Evolutionary conservation across 257 asterid species (phyloP).

Genomic region (Knoxia roxburghii): DNA sequence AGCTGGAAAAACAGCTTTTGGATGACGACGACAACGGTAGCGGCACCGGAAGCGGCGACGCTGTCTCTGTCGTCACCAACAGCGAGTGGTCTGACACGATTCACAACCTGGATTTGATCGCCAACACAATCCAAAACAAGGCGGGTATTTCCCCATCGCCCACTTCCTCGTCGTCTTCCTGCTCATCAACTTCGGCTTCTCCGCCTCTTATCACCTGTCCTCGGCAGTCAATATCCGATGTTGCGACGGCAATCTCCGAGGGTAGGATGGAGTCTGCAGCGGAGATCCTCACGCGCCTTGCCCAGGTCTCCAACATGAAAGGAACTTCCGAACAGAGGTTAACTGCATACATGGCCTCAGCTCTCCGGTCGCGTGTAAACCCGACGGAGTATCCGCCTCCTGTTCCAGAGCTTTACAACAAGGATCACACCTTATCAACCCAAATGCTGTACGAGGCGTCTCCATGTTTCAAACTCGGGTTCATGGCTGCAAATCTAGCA

Average conservation of each 20-base stretch:
- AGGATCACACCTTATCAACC: slow-evolving; percentile 41
- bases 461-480: slow-evolving; percentile 79
- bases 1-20: slow-evolving; percentile 69
- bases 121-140: slow-evolving; percentile 2
- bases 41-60: slow-evolving; percentile 23
- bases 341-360: slow-evolving; percentile 33
- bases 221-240: slow-evolving; percentile 47
- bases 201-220: slow-evolving; percentile 46
- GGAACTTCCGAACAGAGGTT: slow-evolving; percentile 67
- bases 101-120: slow-evolving; percentile 40
- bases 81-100: slow-evolving; percentile 78
- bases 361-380: slow-evolving; percentile 49
- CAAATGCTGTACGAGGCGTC: slow-evolving; percentile 54
- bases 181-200: slow-evolving; percentile 58
- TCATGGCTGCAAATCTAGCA: slow-evolving; percentile 83
- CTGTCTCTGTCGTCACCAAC: slow-evolving; percentile 48
- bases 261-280: slow-evolving; percentile 45
- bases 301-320: slow-evolving; percentile 38
- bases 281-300: slow-evolving; percentile 81
- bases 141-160: slow-evolving; percentile 57
- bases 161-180: slow-evolving; percentile 70
- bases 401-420: slow-evolving; percentile 29
- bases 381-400: slow-evolving; percentile 36
- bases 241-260: slow-evolving; percentile 54
- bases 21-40: slow-evolving; percentile 51